phyloP scores from a whole-genome alignment of 768 basidiomycete species.

The Suillus spraguei region DNA sequence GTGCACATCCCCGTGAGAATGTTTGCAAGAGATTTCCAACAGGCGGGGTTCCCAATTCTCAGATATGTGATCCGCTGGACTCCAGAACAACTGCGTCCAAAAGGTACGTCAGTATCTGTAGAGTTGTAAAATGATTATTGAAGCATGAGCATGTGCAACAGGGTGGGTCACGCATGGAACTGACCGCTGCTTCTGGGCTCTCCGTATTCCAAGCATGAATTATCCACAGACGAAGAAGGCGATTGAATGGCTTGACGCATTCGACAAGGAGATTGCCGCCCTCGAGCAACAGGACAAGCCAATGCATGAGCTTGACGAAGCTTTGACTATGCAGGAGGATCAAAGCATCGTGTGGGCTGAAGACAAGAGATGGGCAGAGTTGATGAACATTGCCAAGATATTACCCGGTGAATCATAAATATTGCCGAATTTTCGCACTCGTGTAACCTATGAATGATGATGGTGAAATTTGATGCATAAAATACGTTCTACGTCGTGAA shows the following conservation, averaged over 20 bases:
- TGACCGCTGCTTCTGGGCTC: conserved; percentile 64
- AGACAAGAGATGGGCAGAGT: conserved; percentile 55
- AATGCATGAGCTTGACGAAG: conserved; percentile 36
- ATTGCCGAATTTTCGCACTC: not conserved
- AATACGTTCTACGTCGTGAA: not conserved
- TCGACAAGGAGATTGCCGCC: conserved; percentile 46
- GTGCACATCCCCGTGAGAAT: conserved; percentile 70
- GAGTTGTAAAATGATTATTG: not conserved
- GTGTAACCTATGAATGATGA: not conserved
- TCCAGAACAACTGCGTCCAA: conserved; percentile 56
- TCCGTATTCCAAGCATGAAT: conserved; percentile 53
- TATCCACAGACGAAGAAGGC: conserved; percentile 50
- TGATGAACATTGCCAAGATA: conserved; percentile 42
- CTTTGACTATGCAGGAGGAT: conserved; percentile 55
- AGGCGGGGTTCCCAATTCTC: conserved; percentile 60
- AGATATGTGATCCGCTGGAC: conserved; percentile 74
- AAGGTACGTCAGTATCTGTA: conserved; percentile 40
- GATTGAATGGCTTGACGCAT: conserved; percentile 54
- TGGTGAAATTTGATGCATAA: not conserved
- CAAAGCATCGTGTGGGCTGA: conserved; percentile 54
- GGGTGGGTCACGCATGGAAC: conserved; percentile 74
- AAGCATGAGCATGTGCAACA: conserved; percentile 33
- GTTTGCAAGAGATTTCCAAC: conserved; percentile 59
- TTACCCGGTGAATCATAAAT: conserved; percentile 27
- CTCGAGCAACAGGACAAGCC: conserved; percentile 40